These are phyloP conservation scores for Plasmodium knowlesi DNA, from an alignment of 169 alveolate species.

Conservation along the genomic window DNA sequence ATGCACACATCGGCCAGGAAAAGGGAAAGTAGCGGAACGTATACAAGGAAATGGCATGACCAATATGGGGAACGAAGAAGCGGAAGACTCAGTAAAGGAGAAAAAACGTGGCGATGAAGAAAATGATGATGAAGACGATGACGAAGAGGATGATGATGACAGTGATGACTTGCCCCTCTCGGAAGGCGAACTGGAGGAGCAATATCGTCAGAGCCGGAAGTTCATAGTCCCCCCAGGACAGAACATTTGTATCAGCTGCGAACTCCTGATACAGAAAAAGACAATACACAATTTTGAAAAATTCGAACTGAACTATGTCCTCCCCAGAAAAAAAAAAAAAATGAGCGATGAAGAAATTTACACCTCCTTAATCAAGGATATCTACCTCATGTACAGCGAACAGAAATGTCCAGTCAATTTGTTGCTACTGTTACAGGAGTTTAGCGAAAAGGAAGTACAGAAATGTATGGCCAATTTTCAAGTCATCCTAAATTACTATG, in stretches of 20 bases:
- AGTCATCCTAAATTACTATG: conserved; percentile 11
- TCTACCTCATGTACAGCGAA: conserved; percentile 43
- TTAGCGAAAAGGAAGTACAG: conserved; percentile 51
- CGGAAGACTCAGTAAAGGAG: no score
- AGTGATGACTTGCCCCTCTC: background rate
- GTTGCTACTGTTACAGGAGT: conserved; percentile 38
- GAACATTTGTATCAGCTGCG: conserved; percentile 28
- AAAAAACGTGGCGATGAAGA: no score
- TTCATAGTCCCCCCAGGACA: conserved; percentile 26
- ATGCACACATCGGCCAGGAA: background rate
- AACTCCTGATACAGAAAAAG: conserved; percentile 21
- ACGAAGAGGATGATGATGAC: background rate
- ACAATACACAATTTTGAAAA: conserved; percentile 37
- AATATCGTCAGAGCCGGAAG: conserved; percentile 22
- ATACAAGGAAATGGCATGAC: background rate
- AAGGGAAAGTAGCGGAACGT: background rate
- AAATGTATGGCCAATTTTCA: conserved; percentile 13
- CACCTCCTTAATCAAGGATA: conserved; percentile 38
- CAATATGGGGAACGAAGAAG: background rate
- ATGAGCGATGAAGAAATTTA: conserved; percentile 34
- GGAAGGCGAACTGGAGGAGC: conserved; percentile 12
- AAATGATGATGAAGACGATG: background rate
- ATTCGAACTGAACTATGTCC: conserved; percentile 52
- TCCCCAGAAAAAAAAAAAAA: conserved; percentile 28
- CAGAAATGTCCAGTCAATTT: conserved; percentile 57